These are phyloP conservation scores for Trichomonascaceae sp. DNA, from an alignment of 1,139 yeast genomes.

Conservation along the genomic window DNA sequence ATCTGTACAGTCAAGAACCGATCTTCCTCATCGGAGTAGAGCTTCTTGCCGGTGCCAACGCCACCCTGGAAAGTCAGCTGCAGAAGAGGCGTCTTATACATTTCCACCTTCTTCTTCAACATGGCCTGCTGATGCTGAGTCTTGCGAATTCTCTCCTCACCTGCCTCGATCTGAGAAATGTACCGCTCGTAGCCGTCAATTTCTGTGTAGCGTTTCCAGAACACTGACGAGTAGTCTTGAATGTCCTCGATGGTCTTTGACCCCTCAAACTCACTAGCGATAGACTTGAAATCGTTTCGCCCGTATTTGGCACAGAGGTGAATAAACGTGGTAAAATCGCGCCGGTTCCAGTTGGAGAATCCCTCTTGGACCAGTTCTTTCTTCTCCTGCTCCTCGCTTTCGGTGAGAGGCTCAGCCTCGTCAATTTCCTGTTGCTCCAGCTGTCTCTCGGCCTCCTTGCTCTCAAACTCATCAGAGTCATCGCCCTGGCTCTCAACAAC, in stretches of 20 bases:
- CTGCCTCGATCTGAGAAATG: constrained; percentile 71
- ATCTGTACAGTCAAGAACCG: constrained; percentile 64
- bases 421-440: constrained; percentile 63
- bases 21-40: constrained; percentile 78
- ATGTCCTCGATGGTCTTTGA: constrained; percentile 55
- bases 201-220: constrained; percentile 60
- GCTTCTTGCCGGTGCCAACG: constrained; percentile 75
- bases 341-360: constrained; percentile 69
- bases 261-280: constrained; percentile 50
- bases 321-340: constrained; percentile 79
- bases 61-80: constrained; percentile 70
- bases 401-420: constrained; percentile 57
- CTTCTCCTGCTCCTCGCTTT: constrained; percentile 57
- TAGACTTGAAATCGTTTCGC: constrained; percentile 43
- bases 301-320: constrained; percentile 77
- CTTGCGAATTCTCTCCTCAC: constrained; percentile 67
- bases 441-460: constrained; percentile 41
- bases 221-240: constrained; percentile 48
- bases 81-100: constrained; percentile 56
- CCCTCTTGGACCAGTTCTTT: constrained; percentile 49
- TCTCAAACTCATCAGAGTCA: constrained; percentile 36
- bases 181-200: constrained; percentile 83
- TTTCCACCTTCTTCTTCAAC: constrained; percentile 49
- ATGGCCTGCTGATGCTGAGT: constrained; percentile 52
- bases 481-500: constrained; percentile 33